A percentile compares a stretch with the other conserved stretches of the same genome.
These are phyloP conservation scores for Chlorociboria aeruginascens DNA, from an alignment of 495 filamentous ascomycete genomes.

Conservation along the genomic window DNA sequence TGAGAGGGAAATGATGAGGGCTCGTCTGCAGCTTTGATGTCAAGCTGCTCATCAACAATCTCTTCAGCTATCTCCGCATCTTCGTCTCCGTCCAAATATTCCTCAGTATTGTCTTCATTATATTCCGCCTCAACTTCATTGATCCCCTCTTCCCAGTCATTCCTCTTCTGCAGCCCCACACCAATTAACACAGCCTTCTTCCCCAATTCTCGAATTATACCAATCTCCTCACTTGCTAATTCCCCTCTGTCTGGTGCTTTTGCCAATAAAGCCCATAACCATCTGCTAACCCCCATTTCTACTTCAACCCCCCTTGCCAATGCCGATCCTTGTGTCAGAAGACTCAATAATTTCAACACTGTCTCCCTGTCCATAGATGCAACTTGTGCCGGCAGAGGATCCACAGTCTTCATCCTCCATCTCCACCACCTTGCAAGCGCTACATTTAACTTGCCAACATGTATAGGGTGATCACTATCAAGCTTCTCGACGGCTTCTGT, in stretches of 20 bases:
- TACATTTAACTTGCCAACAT: slow-evolving; percentile 31
- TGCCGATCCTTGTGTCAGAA: slow-evolving; percentile 36
- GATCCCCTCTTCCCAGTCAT: slow-evolving; percentile 16
- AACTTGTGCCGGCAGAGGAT: slow-evolving; percentile 56
- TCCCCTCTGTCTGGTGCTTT: slow-evolving; percentile 43
- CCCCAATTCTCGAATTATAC: slow-evolving; percentile 44
- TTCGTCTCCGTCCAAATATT: slow-evolving; percentile 16
- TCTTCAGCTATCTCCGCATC: slow-evolving; percentile 16
- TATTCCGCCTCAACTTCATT: slow-evolving; percentile 21
- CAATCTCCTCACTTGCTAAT: slow-evolving; percentile 44
- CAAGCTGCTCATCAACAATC: not conserved
- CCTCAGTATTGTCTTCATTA: slow-evolving; percentile 19
- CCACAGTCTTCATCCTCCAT: slow-evolving; percentile 34
- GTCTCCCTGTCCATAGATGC: slow-evolving; percentile 52
- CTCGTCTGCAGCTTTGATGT: too few species aligned
- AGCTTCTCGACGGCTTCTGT: slow-evolving; percentile 34
- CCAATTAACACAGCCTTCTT: slow-evolving; percentile 42
- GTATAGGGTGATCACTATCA: slow-evolving; percentile 43
- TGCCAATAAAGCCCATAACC: slow-evolving; percentile 53
- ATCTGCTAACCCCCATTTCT: slow-evolving; percentile 33
- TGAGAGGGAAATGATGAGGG: not conserved
- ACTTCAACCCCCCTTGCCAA: slow-evolving; percentile 26
- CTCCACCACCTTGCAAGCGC: slow-evolving; percentile 36
- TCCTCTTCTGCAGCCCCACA: slow-evolving; percentile 14
- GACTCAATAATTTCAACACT: slow-evolving; percentile 43